Evolutionary conservation across 805 yeast genomes (phyloP), one percentile per base, ranked within the genome.

Genomic region (Clavispora santaluciae): DNA sequence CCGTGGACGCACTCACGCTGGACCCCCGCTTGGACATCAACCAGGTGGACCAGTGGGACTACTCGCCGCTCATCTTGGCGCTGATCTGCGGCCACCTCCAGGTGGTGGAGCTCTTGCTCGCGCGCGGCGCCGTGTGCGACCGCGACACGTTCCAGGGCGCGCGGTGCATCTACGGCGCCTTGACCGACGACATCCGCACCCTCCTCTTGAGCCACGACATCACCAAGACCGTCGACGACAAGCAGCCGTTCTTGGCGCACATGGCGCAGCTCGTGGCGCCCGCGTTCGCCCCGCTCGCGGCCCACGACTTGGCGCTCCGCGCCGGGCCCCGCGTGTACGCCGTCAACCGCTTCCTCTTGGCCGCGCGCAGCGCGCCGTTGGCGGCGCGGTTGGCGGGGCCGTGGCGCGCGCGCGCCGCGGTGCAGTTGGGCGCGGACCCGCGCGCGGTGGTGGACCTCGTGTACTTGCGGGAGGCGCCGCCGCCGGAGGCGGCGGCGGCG

Each of bases 71-170:
- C 43, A 81, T 82, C 43, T 62, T 86, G 20, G 86, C 88, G 6
- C 77, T 86, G 13, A 55, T 85, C 10, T 85, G 95, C 63, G 95
- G 95, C 0, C 91, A 85, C 57, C 72, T 70, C 45, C 66, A 64
- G 1, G 70, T 86, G 4, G 93, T 86, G n/a, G 67, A 64, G 39
- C 57, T 80, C 36, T 61, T 86, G 17, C 63, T 86, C 8, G 70
- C 75, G 34, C 46, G 68, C 31, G 95, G 95, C 6, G 88, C 93
- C 0, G 70, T 79, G 6, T 84, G 91, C 57, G 90, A 83, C 57
- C 70, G 87, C 53, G 91, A 85, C 55, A 81, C 89, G n/a, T 79
- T 79, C 53, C 86, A 84, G 57, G 93, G 95, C 2, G 86, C 83
- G 10, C 69, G 71, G 33, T 84, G 91, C 49, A 70, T 85, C 2